These are phyloP conservation scores for Alternaria consortialis DNA, from an alignment of 2,329 filamentous ascomycete genomes.

Conservation along the genomic window DNA sequence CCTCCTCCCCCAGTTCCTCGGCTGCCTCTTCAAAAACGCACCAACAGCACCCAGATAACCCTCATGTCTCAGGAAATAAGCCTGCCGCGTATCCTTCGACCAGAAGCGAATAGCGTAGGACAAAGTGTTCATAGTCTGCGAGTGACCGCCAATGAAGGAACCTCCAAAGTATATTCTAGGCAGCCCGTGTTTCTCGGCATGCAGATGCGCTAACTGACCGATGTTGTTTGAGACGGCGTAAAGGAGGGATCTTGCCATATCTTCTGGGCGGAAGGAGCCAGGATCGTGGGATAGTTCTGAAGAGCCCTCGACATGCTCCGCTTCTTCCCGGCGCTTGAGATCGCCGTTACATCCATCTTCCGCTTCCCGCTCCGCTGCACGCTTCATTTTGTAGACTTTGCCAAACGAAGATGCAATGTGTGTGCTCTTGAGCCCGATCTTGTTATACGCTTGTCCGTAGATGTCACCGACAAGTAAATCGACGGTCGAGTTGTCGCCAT, in stretches of 20 bases:
- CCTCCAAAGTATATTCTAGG: constrained; percentile 97
- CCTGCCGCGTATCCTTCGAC: constrained; percentile 92
- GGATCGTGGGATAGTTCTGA: constrained; percentile 48
- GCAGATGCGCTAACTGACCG: constrained; percentile 96
- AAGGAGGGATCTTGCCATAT: constrained; percentile 88
- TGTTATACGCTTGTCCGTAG: constrained; percentile 93
- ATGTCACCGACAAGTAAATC: constrained; percentile 99
- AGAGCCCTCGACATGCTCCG: constrained; percentile 44
- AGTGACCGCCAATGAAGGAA: constrained; percentile 93
- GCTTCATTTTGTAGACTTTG: constrained; percentile 94
- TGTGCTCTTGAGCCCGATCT: constrained; percentile 94
- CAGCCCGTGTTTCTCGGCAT: constrained; percentile 91
- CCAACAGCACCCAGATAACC: constrained; percentile 94
- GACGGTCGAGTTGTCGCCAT: constrained; percentile 89
- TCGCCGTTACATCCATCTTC: constrained; percentile 72
- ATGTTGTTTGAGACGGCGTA: constrained; percentile 98
- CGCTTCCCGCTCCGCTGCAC: constrained; percentile 78
- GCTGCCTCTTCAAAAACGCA: constrained; percentile 91
- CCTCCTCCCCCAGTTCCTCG: constrained; percentile 87
- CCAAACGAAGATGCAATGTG: constrained; percentile 97
- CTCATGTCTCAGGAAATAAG: constrained; percentile 94
- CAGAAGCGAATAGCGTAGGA: constrained; percentile 98
- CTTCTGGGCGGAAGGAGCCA: constrained; percentile 74
- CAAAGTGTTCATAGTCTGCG: constrained; percentile 97
- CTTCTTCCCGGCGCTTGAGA: constrained; percentile 48